A percentile compares a stretch with the other conserved stretches of the same genome.
Conservation (phyloP, 129 eudicot species). For the Heracleum sosnowskyi region DNA sequence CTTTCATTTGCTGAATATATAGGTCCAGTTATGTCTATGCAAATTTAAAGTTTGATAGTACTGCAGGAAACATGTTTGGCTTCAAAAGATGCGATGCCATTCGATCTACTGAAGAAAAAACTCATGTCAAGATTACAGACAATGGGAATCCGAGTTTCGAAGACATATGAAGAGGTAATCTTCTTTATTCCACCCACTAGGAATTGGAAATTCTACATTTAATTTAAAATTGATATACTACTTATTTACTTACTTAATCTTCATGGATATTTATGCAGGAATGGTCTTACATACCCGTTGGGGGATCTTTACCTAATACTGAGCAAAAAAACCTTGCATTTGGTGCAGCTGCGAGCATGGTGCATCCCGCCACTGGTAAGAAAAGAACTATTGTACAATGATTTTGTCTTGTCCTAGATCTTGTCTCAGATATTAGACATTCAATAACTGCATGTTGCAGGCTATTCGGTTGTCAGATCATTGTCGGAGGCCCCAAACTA, state of each 20-base stretch:
- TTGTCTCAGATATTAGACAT: not conserved
- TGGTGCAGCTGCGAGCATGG: constrained; percentile 99
- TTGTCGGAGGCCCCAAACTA: constrained; percentile 95
- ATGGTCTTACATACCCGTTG: constrained; percentile 98
- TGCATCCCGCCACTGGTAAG: constrained; percentile 98
- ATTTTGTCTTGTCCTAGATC: not conserved
- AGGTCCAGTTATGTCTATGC: not conserved
- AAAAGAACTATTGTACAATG: not conserved
- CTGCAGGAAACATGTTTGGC: constrained; percentile 95
- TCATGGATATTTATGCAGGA: constrained; percentile 42
- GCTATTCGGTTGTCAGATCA: constrained; percentile 96
- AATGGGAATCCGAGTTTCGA: constrained; percentile 60
- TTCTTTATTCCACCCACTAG: constrained; percentile 5
- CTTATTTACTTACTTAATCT: constrained; percentile 5
- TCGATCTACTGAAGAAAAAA: constrained; percentile 64
- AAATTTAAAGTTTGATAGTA: constrained; percentile 4
- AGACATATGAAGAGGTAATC: constrained; percentile 87
- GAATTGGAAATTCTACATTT: not conserved
- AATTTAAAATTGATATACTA: not conserved
- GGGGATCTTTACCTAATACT: constrained; percentile 93
- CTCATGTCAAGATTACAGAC: constrained; percentile 79
- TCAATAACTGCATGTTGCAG: constrained; percentile 32
- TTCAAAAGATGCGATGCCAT: constrained; percentile 96
- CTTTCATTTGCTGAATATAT: not conserved
- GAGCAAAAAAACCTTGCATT: constrained; percentile 97